phyloP scores from a whole-genome alignment of 345 rosid species.

The Camelina neglecta region DNA sequence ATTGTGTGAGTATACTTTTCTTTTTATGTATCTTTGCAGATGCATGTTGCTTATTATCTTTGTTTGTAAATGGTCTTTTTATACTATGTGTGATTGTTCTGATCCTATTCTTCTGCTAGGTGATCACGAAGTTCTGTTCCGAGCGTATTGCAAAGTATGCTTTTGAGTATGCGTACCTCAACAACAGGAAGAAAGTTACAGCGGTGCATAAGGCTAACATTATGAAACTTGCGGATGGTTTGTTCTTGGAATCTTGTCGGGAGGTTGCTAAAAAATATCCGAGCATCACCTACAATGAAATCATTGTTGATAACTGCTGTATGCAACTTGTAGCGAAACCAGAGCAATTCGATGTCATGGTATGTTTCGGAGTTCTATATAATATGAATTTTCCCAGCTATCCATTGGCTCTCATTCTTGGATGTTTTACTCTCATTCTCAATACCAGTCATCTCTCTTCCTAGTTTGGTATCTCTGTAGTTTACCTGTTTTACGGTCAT shows the following conservation, averaged over 20 bases:
- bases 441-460: too few relatives aligned
- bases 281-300: constrained; percentile 83
- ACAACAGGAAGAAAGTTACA: constrained; percentile 92
- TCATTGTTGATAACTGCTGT: constrained; percentile 97
- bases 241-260: constrained; percentile 96
- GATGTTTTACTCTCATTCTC: too few relatives aligned
- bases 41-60: background rate
- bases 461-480: background rate
- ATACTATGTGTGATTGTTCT: constrained; percentile 1
- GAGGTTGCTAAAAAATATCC: constrained; percentile 91
- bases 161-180: constrained; percentile 95
- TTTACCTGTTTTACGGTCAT: background rate
- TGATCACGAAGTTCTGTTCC: constrained; percentile 97
- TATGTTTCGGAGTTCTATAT: constrained; percentile 41
- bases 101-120: constrained; percentile 57
- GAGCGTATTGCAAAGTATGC: constrained; percentile 98
- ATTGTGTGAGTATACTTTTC: background rate
- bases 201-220: constrained; percentile 98
- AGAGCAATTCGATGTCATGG: constrained; percentile 99
- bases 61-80: background rate
- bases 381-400: background rate
- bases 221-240: constrained; percentile 98
- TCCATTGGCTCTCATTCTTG: background rate
- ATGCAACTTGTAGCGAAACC: constrained; percentile 99
- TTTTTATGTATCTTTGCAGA: background rate